Conservation (phyloP, 441 rosid species). For the Eutrema salsugineum region DNA sequence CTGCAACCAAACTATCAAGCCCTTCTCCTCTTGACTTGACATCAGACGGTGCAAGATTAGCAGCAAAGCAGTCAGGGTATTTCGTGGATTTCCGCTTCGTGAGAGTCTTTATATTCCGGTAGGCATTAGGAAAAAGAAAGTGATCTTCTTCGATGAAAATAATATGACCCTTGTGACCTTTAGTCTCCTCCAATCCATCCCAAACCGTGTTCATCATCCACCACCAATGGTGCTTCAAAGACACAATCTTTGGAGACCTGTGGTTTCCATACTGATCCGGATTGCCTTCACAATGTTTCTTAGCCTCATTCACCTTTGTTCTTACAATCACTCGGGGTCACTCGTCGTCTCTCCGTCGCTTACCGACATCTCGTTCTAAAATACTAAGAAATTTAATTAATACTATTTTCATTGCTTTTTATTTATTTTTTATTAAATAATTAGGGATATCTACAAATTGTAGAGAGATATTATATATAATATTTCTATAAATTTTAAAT, state of each 20-base stretch:
- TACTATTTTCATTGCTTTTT: no score
- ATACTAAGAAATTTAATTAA: no score
- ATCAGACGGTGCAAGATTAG: constrained; percentile 89
- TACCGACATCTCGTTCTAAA: no score
- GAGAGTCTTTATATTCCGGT: constrained; percentile 81
- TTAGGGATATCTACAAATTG: no score
- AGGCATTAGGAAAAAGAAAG: constrained; percentile 90
- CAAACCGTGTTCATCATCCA: constrained; percentile 99
- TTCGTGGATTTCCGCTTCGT: constrained; percentile 52
- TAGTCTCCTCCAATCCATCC: constrained; percentile 84
- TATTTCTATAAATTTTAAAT: no score
- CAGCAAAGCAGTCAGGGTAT: constrained; percentile 86
- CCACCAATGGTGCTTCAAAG: constrained; percentile 99
- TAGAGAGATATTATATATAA: no score
- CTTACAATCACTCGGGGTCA: constrained; percentile 58
- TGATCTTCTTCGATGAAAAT: constrained; percentile 97
- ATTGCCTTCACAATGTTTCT: constrained; percentile 59
- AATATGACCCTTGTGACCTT: constrained; percentile 55
- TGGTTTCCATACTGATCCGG: constrained; percentile 96
- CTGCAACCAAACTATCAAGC: constrained; percentile 59
- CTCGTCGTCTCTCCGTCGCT: no score
- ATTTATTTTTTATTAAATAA: no score
- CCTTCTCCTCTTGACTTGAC: constrained; percentile 91
- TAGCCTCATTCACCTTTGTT: constrained; percentile 56
- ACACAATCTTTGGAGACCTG: constrained; percentile 75